Conservation (phyloP, 2,329 filamentous ascomycete genomes). For the Rutstroemia sp. region DNA sequence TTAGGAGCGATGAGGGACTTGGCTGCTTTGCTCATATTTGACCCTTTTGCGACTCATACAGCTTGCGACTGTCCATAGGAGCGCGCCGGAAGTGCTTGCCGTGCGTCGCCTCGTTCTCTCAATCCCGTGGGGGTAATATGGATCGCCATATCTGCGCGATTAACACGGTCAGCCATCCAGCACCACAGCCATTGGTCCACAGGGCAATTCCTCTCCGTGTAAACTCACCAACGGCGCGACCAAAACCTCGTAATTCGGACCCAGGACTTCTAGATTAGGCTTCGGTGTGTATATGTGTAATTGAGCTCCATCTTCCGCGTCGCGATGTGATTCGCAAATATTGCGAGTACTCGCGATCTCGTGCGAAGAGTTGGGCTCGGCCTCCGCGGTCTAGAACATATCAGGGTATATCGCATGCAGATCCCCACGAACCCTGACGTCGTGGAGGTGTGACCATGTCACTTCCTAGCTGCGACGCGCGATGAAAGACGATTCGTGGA, state of each 20-base stretch:
- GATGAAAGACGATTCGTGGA: no score
- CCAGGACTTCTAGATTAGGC: neutral
- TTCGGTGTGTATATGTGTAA: neutral
- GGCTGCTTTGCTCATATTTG: neutral
- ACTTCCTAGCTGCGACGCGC: no score
- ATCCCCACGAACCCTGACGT: no score
- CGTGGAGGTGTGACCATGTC: no score
- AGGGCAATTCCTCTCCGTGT: neutral
- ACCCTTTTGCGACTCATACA: neutral
- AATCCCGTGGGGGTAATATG: neutral
- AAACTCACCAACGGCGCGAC: neutral
- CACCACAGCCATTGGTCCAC: neutral
- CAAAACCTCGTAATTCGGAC: neutral
- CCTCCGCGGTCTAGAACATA: no score
- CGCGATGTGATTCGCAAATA: neutral
- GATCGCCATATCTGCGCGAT: neutral
- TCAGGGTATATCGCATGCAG: no score
- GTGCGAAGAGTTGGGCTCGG: no score
- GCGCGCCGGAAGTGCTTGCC: neutral
- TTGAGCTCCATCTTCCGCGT: neutral
- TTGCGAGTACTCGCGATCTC: neutral
- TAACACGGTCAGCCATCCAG: neutral
- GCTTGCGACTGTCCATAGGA: neutral
- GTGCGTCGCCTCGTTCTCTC: neutral
- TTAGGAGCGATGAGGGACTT: neutral